These are phyloP conservation scores for Rhododendron griersonianum DNA, from an alignment of 148 eudicot genomes.

Conservation along the genomic window DNA sequence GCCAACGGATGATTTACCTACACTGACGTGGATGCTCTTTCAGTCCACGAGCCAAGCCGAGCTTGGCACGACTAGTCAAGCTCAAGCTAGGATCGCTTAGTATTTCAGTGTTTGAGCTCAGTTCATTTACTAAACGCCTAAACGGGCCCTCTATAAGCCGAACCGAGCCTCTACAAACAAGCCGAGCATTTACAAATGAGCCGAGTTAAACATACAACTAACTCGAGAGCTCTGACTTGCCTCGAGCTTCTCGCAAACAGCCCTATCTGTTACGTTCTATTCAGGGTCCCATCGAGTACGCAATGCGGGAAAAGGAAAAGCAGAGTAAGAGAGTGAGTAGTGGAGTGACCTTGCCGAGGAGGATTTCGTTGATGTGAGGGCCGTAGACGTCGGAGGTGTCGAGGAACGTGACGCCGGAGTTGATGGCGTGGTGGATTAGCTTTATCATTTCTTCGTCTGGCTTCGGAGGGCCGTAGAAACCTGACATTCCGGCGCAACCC, in stretches of 20 bases:
- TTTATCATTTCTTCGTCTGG: neutral
- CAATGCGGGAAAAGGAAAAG: neutral
- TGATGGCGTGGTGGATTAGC: conserved; percentile 3
- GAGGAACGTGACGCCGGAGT: conserved; percentile 8
- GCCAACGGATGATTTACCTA: too few relatives aligned
- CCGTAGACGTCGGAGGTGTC: conserved; percentile 7
- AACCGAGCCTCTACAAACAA: too few relatives aligned
- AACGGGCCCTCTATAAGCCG: too few relatives aligned
- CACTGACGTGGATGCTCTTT: too few relatives aligned
- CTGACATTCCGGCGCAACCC: neutral
- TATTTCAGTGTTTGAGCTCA: too few relatives aligned
- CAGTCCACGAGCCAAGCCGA: too few relatives aligned
- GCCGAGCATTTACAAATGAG: too few relatives aligned
- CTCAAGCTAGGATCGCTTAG: too few relatives aligned
- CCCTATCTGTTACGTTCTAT: neutral
- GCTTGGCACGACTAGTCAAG: too few relatives aligned
- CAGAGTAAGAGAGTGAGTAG: neutral
- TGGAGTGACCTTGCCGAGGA: conserved; percentile 1
- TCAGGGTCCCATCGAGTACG: neutral
- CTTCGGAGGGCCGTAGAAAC: neutral
- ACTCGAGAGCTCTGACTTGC: too few relatives aligned
- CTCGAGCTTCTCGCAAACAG: neutral
- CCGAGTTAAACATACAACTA: too few relatives aligned
- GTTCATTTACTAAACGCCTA: too few relatives aligned
- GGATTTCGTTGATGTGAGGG: conserved; percentile 2